Conservation (phyloP, 352 stramenopile genomes). For the Globisporangium megalacanthum region DNA sequence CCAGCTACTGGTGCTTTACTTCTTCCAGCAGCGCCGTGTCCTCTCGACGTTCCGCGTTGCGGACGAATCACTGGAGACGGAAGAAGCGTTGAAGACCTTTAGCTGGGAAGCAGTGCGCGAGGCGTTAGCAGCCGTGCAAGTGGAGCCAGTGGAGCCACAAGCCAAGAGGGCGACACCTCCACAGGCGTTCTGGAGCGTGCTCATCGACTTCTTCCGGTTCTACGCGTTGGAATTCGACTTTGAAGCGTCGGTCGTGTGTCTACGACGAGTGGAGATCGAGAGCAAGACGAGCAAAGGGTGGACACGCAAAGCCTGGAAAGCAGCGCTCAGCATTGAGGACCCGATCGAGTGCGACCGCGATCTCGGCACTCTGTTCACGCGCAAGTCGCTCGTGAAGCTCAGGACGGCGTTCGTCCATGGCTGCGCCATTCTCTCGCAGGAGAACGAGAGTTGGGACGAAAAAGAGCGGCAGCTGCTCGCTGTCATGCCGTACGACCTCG, state of each 20-base stretch:
- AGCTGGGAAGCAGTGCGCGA: conserved; percentile 18
- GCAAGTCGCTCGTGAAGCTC: conserved; percentile 41
- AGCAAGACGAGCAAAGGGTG: conserved; percentile 46
- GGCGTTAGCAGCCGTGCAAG: conserved; percentile 8
- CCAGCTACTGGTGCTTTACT: conserved; percentile 62
- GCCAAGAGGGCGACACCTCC: not conserved
- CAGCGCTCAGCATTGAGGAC: conserved; percentile 66
- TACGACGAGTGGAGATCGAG: conserved; percentile 27
- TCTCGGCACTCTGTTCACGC: conserved; percentile 61
- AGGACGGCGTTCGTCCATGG: conserved; percentile 48
- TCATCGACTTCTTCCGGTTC: conserved; percentile 68
- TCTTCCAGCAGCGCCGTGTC: conserved; percentile 42
- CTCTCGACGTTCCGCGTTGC: conserved; percentile 47
- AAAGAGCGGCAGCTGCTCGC: not conserved
- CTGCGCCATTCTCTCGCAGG: conserved; percentile 25
- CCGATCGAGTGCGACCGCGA: conserved; percentile 67
- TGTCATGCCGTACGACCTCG: conserved; percentile 11
- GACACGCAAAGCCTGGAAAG: conserved; percentile 31
- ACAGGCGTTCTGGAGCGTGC: conserved; percentile 19
- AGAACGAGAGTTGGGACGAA: not conserved
- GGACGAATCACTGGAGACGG: conserved; percentile 15
- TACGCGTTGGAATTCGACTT: conserved; percentile 73
- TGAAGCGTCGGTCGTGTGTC: conserved; percentile 47
- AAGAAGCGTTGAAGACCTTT: conserved; percentile 15
- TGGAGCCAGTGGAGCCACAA: too few relatives aligned